These are phyloP conservation scores for Solidago caesia DNA, from an alignment of 129 eudicot genomes.

Conservation along the genomic window DNA sequence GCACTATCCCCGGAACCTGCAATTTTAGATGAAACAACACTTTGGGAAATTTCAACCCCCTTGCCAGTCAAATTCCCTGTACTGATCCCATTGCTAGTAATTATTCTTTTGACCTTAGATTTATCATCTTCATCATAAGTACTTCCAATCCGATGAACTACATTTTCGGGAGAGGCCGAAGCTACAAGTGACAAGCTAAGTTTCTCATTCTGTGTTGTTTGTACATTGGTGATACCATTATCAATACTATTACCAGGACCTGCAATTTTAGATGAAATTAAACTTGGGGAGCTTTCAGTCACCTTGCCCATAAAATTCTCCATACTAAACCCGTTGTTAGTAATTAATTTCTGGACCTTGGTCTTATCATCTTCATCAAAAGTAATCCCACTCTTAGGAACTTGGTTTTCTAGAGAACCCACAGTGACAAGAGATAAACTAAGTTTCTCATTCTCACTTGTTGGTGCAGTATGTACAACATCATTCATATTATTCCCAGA, in stretches of 20 bases:
- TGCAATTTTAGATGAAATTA: conserved; percentile 12
- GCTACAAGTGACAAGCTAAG: conserved; percentile 27
- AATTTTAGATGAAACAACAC: no score
- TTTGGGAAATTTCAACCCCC: background rate
- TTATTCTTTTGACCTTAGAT: conserved; percentile 21
- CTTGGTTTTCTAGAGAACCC: conserved; percentile 8
- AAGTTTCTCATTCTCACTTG: conserved; percentile 24
- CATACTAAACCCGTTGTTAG: background rate
- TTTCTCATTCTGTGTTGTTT: conserved; percentile 17
- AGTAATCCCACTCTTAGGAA: background rate
- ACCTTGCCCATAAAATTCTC: background rate
- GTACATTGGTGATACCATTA: conserved; percentile 1
- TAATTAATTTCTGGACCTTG: background rate
- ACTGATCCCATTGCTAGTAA: conserved; percentile 8
- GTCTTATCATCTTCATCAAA: conserved; percentile 7
- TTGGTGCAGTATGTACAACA: background rate
- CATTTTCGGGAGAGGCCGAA: conserved; percentile 14
- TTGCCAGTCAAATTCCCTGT: conserved; percentile 5
- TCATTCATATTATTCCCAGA: conserved; percentile 5
- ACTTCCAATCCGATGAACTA: conserved; percentile 3
- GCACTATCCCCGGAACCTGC: no score
- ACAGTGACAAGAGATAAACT: conserved; percentile 26
- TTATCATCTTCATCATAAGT: conserved; percentile 10
- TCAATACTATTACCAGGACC: conserved; percentile 10
- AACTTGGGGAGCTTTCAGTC: no score